These are phyloP conservation scores for Xylaria castorea DNA, from an alignment of 495 filamentous ascomycete genomes.

Conservation along the genomic window DNA sequence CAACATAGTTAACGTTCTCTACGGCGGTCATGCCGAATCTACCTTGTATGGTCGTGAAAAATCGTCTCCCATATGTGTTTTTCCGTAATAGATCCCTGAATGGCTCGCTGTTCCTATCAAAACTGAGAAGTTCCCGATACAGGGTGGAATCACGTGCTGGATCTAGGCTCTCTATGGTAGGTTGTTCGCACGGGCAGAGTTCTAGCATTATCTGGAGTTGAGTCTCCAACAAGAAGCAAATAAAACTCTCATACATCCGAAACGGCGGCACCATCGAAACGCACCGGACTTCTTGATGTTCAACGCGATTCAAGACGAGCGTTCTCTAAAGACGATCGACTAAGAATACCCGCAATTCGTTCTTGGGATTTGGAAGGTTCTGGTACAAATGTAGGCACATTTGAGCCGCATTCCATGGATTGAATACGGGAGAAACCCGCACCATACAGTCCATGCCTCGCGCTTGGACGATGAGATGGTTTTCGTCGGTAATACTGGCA, in stretches of 20 bases:
- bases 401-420: conserved; percentile 18
- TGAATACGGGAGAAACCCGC: conserved; percentile 28
- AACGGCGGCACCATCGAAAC: not conserved
- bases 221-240: not conserved
- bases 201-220: not conserved
- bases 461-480: conserved; percentile 26
- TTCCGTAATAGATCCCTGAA: not conserved
- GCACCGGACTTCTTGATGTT: not conserved
- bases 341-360: not conserved
- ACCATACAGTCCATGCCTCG: conserved; percentile 28
- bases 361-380: not conserved
- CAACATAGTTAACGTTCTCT: no score
- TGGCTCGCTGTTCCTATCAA: not conserved
- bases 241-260: not conserved
- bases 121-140: not conserved
- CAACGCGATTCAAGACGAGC: not conserved
- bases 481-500: not conserved
- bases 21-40: conserved; percentile 9
- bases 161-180: no score
- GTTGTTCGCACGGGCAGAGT: not conserved
- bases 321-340: not conserved
- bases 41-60: not conserved
- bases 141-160: no score
- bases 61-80: not conserved
- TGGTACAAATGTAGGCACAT: conserved; percentile 25